Conservation (phyloP, 768 basidiomycete genomes). For the Lentinus tigrinus region DNA sequence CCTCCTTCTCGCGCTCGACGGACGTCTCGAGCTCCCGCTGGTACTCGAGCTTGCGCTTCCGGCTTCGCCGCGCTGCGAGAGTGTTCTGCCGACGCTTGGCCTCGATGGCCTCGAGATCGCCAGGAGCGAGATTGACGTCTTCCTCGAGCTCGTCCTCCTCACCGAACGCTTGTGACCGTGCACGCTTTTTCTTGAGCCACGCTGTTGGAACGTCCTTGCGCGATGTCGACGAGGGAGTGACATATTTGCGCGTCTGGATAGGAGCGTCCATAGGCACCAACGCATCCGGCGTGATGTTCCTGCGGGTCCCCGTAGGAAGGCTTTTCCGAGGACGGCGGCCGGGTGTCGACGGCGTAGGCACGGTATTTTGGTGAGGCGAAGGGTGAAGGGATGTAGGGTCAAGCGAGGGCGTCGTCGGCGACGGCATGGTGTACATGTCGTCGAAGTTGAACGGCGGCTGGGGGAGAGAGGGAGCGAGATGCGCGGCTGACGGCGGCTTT, state of each 20-base stretch:
- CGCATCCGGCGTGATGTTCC: conserved; percentile 60
- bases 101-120: conserved; percentile 68
- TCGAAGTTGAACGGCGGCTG: conserved; percentile 31
- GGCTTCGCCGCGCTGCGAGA: conserved; percentile 76
- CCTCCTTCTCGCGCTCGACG: conserved; percentile 50
- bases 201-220: conserved; percentile 70
- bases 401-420: conserved; percentile 51
- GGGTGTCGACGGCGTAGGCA: conserved; percentile 19
- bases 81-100: conserved; percentile 84
- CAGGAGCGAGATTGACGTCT: conserved; percentile 39
- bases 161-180: conserved; percentile 44
- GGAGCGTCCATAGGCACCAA: conserved; percentile 77
- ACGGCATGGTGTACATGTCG: conserved; percentile 43
- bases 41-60: conserved; percentile 72
- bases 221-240: conserved; percentile 71
- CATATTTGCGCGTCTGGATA: conserved; percentile 74
- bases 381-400: conserved; percentile 37
- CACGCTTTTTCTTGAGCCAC: conserved; percentile 66
- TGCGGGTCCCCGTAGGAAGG: conserved; percentile 66
- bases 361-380: conserved; percentile 29
- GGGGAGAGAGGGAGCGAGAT: conserved; percentile 6
- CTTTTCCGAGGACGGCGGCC: conserved; percentile 29
- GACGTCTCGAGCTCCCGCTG: conserved; percentile 61
- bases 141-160: conserved; percentile 50
- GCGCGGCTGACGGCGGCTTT: conserved; percentile 22